Percentiles rank a stretch among this genome's conserved stretches.
These are phyloP conservation scores for Umbelopsis vinacea DNA, from an alignment of 192 early-diverging fungal species.

Conservation along the genomic window DNA sequence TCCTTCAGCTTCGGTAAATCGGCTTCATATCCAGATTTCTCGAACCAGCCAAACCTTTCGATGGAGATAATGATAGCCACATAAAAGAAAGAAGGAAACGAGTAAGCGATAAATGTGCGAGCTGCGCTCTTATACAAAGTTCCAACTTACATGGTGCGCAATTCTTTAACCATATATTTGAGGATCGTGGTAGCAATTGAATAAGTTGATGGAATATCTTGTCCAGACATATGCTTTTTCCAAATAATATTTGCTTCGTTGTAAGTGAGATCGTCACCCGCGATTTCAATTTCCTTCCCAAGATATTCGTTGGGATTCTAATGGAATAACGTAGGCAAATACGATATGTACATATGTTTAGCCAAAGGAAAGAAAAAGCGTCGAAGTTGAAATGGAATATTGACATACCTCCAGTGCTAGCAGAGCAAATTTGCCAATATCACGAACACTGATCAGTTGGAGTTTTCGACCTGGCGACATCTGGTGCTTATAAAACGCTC, in stretches of 20 bases:
- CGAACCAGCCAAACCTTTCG: neutral
- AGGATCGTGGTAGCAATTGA: neutral
- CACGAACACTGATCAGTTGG: conserved; percentile 8
- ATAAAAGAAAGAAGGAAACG: neutral
- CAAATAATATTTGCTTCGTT: neutral
- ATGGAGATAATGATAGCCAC: neutral
- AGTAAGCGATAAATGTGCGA: neutral
- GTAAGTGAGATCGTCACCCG: neutral
- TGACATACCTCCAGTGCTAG: neutral
- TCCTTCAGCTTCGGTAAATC: conserved; percentile 17
- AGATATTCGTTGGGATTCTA: neutral
- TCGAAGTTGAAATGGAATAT: neutral
- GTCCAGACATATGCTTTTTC: neutral
- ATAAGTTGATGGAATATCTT: neutral
- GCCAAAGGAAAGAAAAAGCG: neutral
- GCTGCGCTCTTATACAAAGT: neutral
- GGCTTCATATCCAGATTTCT: neutral
- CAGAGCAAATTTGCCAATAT: conserved; percentile 14
- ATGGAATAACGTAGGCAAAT: neutral
- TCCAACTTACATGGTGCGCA: neutral
- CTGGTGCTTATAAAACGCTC: neutral
- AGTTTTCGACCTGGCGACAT: conserved; percentile 2
- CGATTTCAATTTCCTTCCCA: conserved; percentile 4
- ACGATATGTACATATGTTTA: neutral
- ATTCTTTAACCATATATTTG: neutral